These are phyloP conservation scores for Myxozyma vanderwaltii DNA, from an alignment of 805 yeast genomes.

Conservation along the genomic window DNA sequence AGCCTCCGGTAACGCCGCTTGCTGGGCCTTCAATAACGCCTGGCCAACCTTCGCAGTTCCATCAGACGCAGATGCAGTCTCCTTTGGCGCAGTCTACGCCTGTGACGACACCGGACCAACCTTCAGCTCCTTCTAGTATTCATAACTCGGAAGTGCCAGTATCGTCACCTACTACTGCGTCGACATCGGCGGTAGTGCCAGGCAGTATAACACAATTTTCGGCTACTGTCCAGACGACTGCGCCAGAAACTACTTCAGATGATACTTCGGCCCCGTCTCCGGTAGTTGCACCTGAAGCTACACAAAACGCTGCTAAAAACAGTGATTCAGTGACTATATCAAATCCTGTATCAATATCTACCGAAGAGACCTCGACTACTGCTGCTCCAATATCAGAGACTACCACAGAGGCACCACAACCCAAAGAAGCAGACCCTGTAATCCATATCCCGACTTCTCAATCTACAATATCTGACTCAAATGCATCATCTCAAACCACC, in stretches of 20 bases:
- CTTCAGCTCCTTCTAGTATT: conserved; percentile 3
- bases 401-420: neutral
- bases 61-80: neutral
- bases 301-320: neutral
- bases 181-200: neutral
- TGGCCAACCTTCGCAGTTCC: neutral
- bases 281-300: too few relatives aligned
- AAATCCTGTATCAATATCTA: neutral
- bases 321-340: neutral
- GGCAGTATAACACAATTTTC: too few relatives aligned
- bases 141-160: neutral
- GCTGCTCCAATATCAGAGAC: conserved; percentile 8
- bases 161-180: neutral
- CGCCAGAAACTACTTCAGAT: neutral
- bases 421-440: conserved; percentile 1
- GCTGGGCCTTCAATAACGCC: neutral
- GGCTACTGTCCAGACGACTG: too few relatives aligned
- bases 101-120: neutral
- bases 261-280: too few relatives aligned
- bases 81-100: neutral
- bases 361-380: neutral
- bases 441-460: too few relatives aligned
- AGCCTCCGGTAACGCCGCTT: neutral
- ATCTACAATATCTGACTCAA: too few relatives aligned
- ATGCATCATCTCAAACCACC: too few relatives aligned